phyloP scores from a whole-genome alignment of 768 basidiomycete genomes.

The Phanerochaete sordida region DNA sequence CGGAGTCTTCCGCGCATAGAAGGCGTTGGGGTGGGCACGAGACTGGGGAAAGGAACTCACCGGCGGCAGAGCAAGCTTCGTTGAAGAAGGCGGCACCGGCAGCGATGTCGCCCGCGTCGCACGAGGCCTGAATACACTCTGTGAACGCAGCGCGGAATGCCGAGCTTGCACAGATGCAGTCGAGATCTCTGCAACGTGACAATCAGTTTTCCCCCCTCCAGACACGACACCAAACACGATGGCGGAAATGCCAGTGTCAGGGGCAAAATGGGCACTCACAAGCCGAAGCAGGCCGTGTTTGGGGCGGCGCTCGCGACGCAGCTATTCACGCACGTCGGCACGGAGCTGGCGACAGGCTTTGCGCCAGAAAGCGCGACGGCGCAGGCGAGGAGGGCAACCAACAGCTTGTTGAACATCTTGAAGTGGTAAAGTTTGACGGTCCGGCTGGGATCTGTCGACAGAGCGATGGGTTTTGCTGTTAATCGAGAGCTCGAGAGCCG shows the following conservation, averaged over 20 bases:
- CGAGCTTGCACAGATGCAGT: neutral
- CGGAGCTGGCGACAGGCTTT: conserved; percentile 1
- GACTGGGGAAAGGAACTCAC: neutral
- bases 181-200: neutral
- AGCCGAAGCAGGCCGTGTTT: neutral
- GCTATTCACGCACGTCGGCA: conserved; percentile 6
- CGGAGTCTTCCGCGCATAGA: no score
- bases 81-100: neutral
- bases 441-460: neutral
- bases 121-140: neutral
- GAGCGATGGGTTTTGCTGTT: neutral
- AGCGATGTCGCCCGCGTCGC: neutral
- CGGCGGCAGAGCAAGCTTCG: neutral
- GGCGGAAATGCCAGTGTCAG: neutral
- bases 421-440: neutral
- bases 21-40: neutral
- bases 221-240: no score
- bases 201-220: neutral
- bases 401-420: conserved; percentile 4
- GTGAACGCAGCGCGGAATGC: neutral
- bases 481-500: neutral
- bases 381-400: conserved; percentile 2
- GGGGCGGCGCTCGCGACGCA: neutral
- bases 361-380: neutral
- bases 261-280: neutral